Base-by-base conservation (phyloP, 2,329 filamentous ascomycete genomes). In the Pezicula neosporulosa region DNA sequence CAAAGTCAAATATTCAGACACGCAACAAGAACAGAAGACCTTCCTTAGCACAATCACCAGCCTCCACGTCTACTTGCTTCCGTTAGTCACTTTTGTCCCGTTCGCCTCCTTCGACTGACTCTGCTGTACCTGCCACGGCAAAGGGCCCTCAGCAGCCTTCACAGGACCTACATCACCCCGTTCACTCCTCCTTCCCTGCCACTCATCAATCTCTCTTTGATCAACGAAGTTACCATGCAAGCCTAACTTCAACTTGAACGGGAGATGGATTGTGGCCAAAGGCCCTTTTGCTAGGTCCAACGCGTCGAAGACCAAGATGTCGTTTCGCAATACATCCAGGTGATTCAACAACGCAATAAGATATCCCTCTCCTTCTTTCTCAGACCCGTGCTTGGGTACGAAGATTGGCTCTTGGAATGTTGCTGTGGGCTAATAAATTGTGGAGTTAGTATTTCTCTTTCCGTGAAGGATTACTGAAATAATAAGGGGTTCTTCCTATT, bases 131-230 rank as follows among this genome's bases (percentile, higher is more conserved):
- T 74, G 71, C 71, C 71, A 74, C 5, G 70, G 67, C 51, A 74
- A 50, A 6, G 69, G 69, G 45, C 67, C 65, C 18, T 59, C 62
- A 1, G 72, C 71, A 6, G 61, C 53, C 59, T 63, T 61, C 15
- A 70, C 70, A 0, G 70, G 69, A 0, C 72, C 73, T n/a, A 74
- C 39, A 19, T 71, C 72, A 1, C 69, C 70, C 6, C 45, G 54
- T 19, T 58, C 60, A 0, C 60, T 62, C 30, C 73, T 66, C 15
- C 71, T 60, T 52, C 56, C 52, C 54, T 67, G 59, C 73, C 73
- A 76, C 21, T 62, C 65, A 35, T 75, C 71, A n/a, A 75, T 73
- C 19, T 61, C 59, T 24, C 52, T 55, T 39, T 58, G 53, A 35
- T 60, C 56, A 8, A 67, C 63, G 50, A 62, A 70, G 48, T 68